Evolutionary conservation across 2,329 filamentous ascomycete genomes (phyloP), one percentile per base, ranked within the genome.

Genomic region (Penicillium vulpinum): DNA sequence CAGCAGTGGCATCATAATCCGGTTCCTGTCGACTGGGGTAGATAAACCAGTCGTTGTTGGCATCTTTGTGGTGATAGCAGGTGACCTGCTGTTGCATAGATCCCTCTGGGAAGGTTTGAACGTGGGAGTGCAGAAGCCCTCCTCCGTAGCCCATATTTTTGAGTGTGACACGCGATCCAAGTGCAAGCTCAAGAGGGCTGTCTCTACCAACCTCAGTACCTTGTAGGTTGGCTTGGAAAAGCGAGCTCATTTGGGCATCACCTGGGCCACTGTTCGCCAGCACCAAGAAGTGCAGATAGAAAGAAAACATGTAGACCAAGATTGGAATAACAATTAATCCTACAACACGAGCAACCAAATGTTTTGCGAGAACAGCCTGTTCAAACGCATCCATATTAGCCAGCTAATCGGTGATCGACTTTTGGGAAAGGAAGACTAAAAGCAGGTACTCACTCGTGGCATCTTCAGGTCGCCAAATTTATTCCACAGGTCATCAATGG

Each of bases 131-230:
- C 44, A 97, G 87, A 35, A 99, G 86, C 73, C 94, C 94, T 71
- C 94, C 94, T 58, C 94, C 94, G 69, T 99, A 99, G 31, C 94
- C 94, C 94, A 97, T 99, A 75, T 99, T 99, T 83, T 99, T 99
- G 64, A 99, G 81, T 0, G 94, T 99, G 9, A 89, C 90, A 57
- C 89, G 87, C 35, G 94, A 99, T 26, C 95, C 94, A 62, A 89
- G 82, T 5, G 92, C 93, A 63, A 99, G 82, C 72, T 99, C 94
- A 16, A 99, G 83, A 22, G 95, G 94, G 70, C 92, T 97, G 74
- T 96, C 89, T 75, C 91, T 92, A 70, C 93, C 93, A 60, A 99
- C 93, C 63, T 95, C 90, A 11, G 93, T 97, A 26, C 94, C 94
- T 68, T 86, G 88, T 36, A 99, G 83, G 72, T 99, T 99, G 46